Evolutionary conservation across 2,329 filamentous ascomycete genomes (phyloP).

Genomic region (Scolecobasidium constrictum): DNA sequence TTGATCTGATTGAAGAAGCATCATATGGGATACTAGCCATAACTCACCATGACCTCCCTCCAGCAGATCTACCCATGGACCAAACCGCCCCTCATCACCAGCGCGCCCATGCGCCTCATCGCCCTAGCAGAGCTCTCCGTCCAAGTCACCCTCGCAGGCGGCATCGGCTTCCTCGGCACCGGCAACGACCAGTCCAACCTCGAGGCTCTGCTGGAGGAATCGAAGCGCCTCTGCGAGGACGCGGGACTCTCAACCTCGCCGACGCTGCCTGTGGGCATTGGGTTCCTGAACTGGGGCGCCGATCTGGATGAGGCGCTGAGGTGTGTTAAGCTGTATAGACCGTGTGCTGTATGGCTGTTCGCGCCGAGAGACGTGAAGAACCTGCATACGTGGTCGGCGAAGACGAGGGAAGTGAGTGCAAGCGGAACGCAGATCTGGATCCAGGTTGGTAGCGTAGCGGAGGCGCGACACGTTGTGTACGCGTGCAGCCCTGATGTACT

Average conservation of each 20-base stretch:
- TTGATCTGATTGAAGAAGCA: too few relatives aligned
- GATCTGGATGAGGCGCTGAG: constrained; percentile 35
- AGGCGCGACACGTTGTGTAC: constrained; percentile 39
- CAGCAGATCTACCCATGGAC: constrained; percentile 45
- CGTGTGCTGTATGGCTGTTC: constrained; percentile 57
- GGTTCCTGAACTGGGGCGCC: constrained; percentile 47
- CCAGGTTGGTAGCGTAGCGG: constrained; percentile 49
- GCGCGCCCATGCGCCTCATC: constrained; percentile 60
- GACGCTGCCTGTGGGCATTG: constrained; percentile 44
- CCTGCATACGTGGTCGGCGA: constrained; percentile 21
- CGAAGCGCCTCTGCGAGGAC: constrained; percentile 13
- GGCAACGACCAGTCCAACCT: constrained; percentile 30
- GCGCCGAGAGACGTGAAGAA: constrained; percentile 39
- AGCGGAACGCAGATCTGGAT: constrained; percentile 41
- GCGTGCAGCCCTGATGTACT: constrained; percentile 44
- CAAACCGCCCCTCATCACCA: constrained; percentile 44
- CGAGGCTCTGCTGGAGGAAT: constrained; percentile 18
- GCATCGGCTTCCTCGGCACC: constrained; percentile 35
- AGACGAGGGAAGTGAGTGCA: constrained; percentile 21
- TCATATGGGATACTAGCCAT: too few relatives aligned
- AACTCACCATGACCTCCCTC: background rate
- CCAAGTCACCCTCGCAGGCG: constrained; percentile 45
- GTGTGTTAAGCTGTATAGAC: constrained; percentile 41
- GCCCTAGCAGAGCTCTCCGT: constrained; percentile 45
- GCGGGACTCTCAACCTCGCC: constrained; percentile 7